A percentile compares a stretch with the other conserved stretches of the same genome.
Conservation (phyloP, 352 stramenopile species). For the Pythium brachiatum region DNA sequence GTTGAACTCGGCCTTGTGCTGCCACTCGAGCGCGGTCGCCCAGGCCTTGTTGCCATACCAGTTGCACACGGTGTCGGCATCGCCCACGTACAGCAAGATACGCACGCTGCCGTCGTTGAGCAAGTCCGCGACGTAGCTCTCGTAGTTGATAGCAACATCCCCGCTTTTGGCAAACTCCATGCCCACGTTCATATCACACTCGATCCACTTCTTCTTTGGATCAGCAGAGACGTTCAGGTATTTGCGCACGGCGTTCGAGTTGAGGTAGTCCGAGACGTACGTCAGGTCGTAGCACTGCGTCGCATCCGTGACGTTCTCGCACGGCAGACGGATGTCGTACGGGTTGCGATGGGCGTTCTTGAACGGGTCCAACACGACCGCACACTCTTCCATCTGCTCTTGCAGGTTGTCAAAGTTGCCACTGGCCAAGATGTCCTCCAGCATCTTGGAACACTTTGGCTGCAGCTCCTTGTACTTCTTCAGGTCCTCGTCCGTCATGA, state of each 20-base stretch:
- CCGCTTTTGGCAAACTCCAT: slow-evolving; percentile 60
- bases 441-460: slow-evolving; percentile 29
- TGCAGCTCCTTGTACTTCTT: slow-evolving; percentile 25
- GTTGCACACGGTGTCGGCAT: slow-evolving; percentile 95
- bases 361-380: slow-evolving; percentile 46
- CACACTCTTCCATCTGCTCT: slow-evolving; percentile 6
- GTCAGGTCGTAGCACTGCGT: slow-evolving; percentile 46
- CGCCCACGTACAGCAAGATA: slow-evolving; percentile 91
- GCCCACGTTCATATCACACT: slow-evolving; percentile 57
- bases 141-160: slow-evolving; percentile 89
- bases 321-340: slow-evolving; percentile 72
- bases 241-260: slow-evolving; percentile 7
- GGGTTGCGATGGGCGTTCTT: slow-evolving; percentile 51
- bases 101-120: slow-evolving; percentile 41
- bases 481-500: slow-evolving; percentile 34
- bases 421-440: slow-evolving; percentile 53
- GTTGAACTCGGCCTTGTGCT: slow-evolving; percentile 74
- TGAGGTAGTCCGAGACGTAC: slow-evolving; percentile 18
- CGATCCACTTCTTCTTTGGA: slow-evolving; percentile 12
- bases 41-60: slow-evolving; percentile 92
- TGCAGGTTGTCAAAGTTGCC: not conserved
- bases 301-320: slow-evolving; percentile 38
- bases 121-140: slow-evolving; percentile 67
- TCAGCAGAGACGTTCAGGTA: slow-evolving; percentile 2
- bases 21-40: slow-evolving; percentile 87